Evolutionary conservation across 768 basidiomycete species (phyloP).

Genomic region (Hypholoma sublateritium): DNA sequence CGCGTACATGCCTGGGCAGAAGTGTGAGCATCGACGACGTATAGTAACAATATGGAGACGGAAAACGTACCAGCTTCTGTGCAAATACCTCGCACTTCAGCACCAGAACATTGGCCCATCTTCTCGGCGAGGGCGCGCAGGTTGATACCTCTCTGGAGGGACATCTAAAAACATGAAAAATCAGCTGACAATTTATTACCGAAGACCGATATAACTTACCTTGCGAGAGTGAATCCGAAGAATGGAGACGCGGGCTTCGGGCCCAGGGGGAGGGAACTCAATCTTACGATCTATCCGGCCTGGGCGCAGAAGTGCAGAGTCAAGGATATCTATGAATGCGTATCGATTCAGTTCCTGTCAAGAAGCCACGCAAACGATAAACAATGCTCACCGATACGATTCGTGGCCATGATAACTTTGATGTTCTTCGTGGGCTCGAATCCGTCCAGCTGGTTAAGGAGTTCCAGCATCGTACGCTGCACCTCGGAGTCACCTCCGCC

Average conservation of each 20-base stretch:
- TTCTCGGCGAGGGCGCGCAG: conserved; percentile 95
- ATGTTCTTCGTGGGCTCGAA: conserved; percentile 98
- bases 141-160: conserved; percentile 95
- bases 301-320: conserved; percentile 88
- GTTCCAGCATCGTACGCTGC: conserved; percentile 87
- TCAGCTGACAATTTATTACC: too few relatives aligned
- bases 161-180: conserved; percentile 78
- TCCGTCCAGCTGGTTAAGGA: conserved; percentile 87
- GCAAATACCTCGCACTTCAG: conserved; percentile 96
- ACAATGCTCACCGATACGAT: conserved; percentile 78
- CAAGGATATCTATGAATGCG: conserved; percentile 73
- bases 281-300: conserved; percentile 97
- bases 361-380: background rate
- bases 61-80: conserved; percentile 94
- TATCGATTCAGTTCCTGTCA: background rate
- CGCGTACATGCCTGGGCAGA: conserved; percentile 79
- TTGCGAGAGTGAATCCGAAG: conserved; percentile 96
- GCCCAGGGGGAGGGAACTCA: conserved; percentile 97
- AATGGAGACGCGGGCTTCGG: conserved; percentile 96
- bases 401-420: conserved; percentile 95
- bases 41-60: conserved; percentile 36
- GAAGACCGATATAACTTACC: conserved; percentile 44
- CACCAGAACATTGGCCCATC: conserved; percentile 99
- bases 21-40: background rate
- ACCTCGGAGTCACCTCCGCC: conserved; percentile 89